phyloP scores from a whole-genome alignment of 78 protist species.

The Isochrysis galbana region DNA sequence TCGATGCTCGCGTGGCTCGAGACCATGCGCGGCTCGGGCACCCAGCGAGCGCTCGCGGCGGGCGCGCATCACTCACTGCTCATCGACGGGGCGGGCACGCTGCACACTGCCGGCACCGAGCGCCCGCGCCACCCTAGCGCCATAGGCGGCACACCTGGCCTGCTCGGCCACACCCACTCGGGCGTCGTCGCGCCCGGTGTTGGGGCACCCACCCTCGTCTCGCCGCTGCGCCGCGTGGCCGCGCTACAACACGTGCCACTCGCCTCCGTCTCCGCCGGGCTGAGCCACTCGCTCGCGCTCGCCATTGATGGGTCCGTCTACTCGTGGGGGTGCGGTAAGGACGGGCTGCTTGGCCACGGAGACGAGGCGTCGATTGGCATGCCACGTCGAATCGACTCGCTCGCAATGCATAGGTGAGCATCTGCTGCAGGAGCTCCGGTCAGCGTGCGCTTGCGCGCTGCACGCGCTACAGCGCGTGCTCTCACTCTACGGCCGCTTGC shows the following conservation, averaged over 20 bases:
- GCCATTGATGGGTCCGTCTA: neutral
- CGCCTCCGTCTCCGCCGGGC: neutral
- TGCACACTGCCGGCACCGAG: neutral
- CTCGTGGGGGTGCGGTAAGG: conserved; percentile 39
- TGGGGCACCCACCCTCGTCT: neutral
- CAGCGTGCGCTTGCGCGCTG: too few species aligned
- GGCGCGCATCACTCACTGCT: neutral
- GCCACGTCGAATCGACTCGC: neutral
- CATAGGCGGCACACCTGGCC: neutral
- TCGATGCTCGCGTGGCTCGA: neutral
- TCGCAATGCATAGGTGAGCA: too few species aligned
- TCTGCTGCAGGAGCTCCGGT: too few species aligned
- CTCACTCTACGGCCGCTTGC: too few species aligned
- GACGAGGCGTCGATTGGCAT: neutral
- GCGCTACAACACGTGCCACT: neutral
- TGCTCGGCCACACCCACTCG: neutral
- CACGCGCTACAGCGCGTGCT: too few species aligned
- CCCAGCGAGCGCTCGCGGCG: neutral
- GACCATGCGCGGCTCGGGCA: neutral
- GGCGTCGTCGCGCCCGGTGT: neutral
- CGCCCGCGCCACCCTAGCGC: neutral
- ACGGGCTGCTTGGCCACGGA: conserved; percentile 49
- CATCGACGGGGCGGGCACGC: neutral
- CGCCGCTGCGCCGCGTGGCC: neutral
- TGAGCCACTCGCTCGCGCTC: neutral